Conservation (phyloP, 2,329 filamentous ascomycete species). For the Microcyclospora pomicola region DNA sequence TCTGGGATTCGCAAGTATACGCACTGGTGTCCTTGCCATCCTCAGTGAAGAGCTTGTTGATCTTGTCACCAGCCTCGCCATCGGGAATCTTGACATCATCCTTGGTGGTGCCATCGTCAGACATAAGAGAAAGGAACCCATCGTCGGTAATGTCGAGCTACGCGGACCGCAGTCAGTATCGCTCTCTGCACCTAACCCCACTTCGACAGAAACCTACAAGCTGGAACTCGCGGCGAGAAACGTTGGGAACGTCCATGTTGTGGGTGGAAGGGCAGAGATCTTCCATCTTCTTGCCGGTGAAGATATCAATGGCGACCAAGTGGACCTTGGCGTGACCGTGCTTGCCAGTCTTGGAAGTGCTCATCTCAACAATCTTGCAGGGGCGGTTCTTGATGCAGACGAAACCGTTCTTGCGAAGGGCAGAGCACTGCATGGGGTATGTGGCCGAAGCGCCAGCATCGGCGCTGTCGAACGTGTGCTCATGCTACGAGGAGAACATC, state of each 20-base stretch:
- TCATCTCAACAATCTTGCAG: constrained; percentile 99
- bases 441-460: constrained; percentile 93
- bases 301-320: constrained; percentile 95
- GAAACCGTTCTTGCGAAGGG: constrained; percentile 97
- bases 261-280: constrained; percentile 96
- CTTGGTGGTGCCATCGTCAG: constrained; percentile 72
- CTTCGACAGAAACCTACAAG: constrained; percentile 51
- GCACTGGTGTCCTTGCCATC: constrained; percentile 92
- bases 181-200: neutral
- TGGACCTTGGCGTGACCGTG: constrained; percentile 99
- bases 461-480: constrained; percentile 74
- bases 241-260: constrained; percentile 96
- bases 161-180: constrained; percentile 8
- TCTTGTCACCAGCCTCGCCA: constrained; percentile 76
- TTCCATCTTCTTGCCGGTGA: constrained; percentile 99
- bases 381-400: constrained; percentile 97
- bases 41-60: constrained; percentile 60
- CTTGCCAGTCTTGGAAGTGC: constrained; percentile 99
- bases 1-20: constrained; percentile 25
- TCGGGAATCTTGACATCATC: constrained; percentile 92
- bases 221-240: constrained; percentile 80
- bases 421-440: constrained; percentile 98
- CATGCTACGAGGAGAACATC: constrained; percentile 28
- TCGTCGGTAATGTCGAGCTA: constrained; percentile 90
- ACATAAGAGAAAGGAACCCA: constrained; percentile 88